Evolutionary conservation across 1,139 yeast species (phyloP).

Genomic region (Nadsonia starkeyi-henricii): DNA sequence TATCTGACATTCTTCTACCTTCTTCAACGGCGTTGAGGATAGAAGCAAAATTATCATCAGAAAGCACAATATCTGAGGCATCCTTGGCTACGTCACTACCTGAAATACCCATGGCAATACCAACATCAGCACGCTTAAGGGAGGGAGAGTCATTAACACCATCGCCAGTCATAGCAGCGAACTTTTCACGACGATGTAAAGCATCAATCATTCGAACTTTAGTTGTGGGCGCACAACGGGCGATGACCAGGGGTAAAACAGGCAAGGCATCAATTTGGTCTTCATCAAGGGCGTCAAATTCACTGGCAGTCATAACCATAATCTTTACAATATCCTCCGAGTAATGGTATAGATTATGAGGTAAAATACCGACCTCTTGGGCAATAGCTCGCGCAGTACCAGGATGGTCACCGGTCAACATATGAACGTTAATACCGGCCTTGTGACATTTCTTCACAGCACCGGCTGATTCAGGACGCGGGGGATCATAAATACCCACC

Average conservation of each 20-base stretch:
- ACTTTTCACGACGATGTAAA: conserved; percentile 53
- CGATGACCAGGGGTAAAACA: conserved; percentile 63
- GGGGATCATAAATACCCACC: conserved; percentile 76
- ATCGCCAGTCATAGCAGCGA: conserved; percentile 80
- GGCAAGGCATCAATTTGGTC: conserved; percentile 54
- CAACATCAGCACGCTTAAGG: conserved; percentile 67
- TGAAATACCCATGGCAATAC: conserved; percentile 76
- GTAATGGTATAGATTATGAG: conserved; percentile 52
- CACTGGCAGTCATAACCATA: conserved; percentile 67
- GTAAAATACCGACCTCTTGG: conserved; percentile 72
- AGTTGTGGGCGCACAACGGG: conserved; percentile 77
- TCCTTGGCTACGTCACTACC: conserved; percentile 78
- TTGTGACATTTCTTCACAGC: conserved; percentile 56
- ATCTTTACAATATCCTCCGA: conserved; percentile 44
- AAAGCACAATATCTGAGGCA: conserved; percentile 60
- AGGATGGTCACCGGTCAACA: conserved; percentile 80
- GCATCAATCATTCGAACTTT: conserved; percentile 79
- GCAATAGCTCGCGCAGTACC: conserved; percentile 77
- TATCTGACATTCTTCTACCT: conserved; percentile 70
- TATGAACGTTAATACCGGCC: conserved; percentile 72
- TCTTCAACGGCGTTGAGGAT: conserved; percentile 69
- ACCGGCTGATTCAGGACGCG: conserved; percentile 55
- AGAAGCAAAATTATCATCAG: conserved; percentile 68
- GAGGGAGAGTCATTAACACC: conserved; percentile 82
- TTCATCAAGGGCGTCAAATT: conserved; percentile 52